Conservation (phyloP, 768 basidiomycete species). For the Heimioporus sp. region DNA sequence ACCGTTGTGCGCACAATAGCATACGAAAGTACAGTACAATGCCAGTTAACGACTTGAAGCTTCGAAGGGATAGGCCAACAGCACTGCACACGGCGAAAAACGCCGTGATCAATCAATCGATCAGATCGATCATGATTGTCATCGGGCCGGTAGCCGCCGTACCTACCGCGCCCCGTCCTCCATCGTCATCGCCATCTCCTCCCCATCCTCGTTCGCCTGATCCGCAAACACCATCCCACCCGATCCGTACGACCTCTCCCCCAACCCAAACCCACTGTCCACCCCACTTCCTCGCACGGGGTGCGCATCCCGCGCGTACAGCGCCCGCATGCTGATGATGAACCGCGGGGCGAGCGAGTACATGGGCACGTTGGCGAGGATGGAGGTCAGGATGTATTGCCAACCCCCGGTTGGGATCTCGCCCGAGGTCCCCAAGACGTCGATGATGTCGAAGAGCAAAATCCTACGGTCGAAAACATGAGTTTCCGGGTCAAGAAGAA, state of each 20-base stretch:
- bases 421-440: neutral
- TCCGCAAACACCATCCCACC: no score
- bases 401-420: neutral
- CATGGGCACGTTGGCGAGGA: neutral
- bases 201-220: no score
- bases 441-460: neutral
- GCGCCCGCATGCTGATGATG: neutral
- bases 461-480: neutral
- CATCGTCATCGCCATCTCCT: no score
- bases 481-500: neutral
- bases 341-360: neutral
- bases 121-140: no score
- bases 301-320: neutral
- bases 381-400: neutral
- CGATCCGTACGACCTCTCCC: neutral
- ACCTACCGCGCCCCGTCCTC: no score
- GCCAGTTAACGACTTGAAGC: no score
- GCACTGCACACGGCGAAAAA: no score
- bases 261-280: slow-evolving; percentile 5
- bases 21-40: no score
- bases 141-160: no score
- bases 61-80: no score
- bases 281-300: neutral
- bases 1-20: no score
- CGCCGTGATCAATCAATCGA: no score